Conservation (phyloP, 2,329 filamentous ascomycete genomes). For the Talaromyces albobiverticillius region DNA sequence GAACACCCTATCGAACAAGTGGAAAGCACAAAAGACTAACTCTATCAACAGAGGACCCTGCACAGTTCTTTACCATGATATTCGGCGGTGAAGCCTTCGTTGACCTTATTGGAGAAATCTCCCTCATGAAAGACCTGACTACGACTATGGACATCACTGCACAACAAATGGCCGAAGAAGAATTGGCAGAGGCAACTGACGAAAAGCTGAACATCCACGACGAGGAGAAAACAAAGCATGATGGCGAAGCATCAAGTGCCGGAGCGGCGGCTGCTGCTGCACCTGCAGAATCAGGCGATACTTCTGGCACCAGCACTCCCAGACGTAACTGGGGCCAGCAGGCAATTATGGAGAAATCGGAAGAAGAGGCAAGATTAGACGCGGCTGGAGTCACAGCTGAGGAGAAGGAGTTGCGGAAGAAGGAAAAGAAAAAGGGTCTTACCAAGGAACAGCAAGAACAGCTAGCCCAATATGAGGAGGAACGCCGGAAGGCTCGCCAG, state of each 20-base stretch:
- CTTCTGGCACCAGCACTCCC: constrained; percentile 46
- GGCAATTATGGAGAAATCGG: constrained; percentile 82
- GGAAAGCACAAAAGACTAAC: constrained; percentile 1
- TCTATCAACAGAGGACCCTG: constrained; percentile 65
- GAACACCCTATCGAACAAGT: constrained; percentile 19
- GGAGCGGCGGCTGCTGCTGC: constrained; percentile 18
- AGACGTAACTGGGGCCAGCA: constrained; percentile 68
- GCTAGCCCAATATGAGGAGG: constrained; percentile 80
- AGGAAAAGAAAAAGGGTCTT: constrained; percentile 86
- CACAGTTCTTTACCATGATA: constrained; percentile 98
- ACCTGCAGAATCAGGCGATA: constrained; percentile 35
- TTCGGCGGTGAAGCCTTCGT: constrained; percentile 95
- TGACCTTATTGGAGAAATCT: constrained; percentile 97
- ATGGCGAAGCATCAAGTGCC: constrained; percentile 11
- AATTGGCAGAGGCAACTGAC: constrained; percentile 53
- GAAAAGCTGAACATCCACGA: constrained; percentile 47
- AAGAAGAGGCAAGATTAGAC: constrained; percentile 68
- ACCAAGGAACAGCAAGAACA: constrained; percentile 92
- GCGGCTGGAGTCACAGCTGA: constrained; percentile 66
- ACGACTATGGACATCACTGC: constrained; percentile 98
- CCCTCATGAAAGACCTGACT: constrained; percentile 96
- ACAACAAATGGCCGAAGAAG: constrained; percentile 71
- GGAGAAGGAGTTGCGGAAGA: constrained; percentile 71
- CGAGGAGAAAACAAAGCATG: constrained; percentile 40
- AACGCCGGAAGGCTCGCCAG: constrained; percentile 78